Evolutionary conservation across 1,139 yeast genomes (phyloP).

Genomic region (Blastobotrys persicus): DNA sequence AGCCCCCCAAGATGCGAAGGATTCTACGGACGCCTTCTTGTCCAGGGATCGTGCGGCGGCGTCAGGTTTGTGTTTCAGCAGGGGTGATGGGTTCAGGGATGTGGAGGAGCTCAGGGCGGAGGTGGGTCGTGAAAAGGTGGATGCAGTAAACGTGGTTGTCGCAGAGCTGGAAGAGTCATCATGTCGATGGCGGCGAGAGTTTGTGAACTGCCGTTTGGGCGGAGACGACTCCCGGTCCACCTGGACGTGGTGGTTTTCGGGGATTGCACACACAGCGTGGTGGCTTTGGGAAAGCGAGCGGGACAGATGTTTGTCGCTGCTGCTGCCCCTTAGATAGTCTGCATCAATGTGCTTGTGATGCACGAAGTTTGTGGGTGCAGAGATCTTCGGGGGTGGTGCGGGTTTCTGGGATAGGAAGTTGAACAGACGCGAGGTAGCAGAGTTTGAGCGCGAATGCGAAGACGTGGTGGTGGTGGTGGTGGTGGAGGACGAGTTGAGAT

Average conservation of each 20-base stretch:
- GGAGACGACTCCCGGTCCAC: too few relatives aligned
- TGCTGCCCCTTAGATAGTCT: slow-evolving; percentile 17
- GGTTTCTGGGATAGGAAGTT: slow-evolving; percentile 1
- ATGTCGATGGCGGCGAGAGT: slow-evolving; percentile 11
- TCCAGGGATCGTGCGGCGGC: background rate
- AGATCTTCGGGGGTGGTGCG: slow-evolving; percentile 19
- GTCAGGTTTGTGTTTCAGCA: background rate
- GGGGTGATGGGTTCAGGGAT: slow-evolving; percentile 15
- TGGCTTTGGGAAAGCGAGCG: slow-evolving; percentile 12
- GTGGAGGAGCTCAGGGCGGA: slow-evolving; percentile 13
- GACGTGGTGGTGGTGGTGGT: slow-evolving; percentile 8
- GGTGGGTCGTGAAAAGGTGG: slow-evolving; percentile 10
- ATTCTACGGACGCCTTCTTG: slow-evolving; percentile 14
- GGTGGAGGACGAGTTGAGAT: slow-evolving; percentile 5
- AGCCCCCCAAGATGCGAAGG: slow-evolving; percentile 27
- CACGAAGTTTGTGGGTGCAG: slow-evolving; percentile 30
- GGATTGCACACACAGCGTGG: background rate
- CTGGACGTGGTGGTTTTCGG: slow-evolving; percentile 4
- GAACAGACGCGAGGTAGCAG: slow-evolving; percentile 4
- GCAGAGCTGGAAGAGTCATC: slow-evolving; percentile 13
- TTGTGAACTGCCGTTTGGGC: background rate
- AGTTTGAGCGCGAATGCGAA: slow-evolving; percentile 11
- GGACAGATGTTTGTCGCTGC: slow-evolving; percentile 11
- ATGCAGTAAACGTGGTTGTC: slow-evolving; percentile 9
- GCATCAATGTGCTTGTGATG: slow-evolving; percentile 30